Evolutionary conservation across 1,139 yeast genomes (phyloP).

Genomic region (Geotrichum cucujoidarum): DNA sequence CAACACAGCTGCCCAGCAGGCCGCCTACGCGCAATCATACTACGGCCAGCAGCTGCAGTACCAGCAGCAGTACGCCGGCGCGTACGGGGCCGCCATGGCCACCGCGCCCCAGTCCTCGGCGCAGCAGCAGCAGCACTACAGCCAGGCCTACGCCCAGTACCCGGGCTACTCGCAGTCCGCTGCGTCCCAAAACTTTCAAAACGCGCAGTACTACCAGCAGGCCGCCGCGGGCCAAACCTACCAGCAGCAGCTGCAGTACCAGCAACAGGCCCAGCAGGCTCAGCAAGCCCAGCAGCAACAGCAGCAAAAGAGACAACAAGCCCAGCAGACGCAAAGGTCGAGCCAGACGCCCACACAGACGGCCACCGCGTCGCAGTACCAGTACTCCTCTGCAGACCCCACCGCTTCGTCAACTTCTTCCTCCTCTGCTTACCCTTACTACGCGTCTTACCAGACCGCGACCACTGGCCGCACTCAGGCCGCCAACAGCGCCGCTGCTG

Average conservation of each 20-base stretch:
- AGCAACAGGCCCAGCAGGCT: conserved; percentile 3
- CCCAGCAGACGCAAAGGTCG: not conserved
- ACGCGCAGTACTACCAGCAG: conserved; percentile 1
- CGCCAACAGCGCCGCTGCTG: not conserved
- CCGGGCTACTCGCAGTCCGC: not conserved
- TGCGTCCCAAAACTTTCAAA: not conserved
- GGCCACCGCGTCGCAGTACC: conserved; percentile 5
- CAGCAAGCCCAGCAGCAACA: not conserved
- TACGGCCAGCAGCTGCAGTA: not conserved
- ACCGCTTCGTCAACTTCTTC: not conserved
- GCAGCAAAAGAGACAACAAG: not conserved
- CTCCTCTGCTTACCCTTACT: not conserved
- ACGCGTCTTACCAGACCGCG: not conserved
- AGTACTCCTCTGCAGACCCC: not conserved
- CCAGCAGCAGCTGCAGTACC: conserved; percentile 3
- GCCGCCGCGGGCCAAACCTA: not conserved
- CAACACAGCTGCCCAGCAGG: not conserved
- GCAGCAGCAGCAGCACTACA: not conserved
- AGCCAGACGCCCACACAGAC: conserved; percentile 7
- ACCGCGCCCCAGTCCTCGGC: not conserved
- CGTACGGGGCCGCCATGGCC: not conserved
- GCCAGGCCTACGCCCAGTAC: not conserved
- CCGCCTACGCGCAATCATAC: not conserved
- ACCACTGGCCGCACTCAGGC: conserved; percentile 1
- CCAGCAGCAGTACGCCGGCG: conserved; percentile 4